A percentile compares a stretch with the other conserved stretches of the same genome.
Evolutionary conservation across 805 yeast species (phyloP).

Genomic region (Spathaspora girioi): DNA sequence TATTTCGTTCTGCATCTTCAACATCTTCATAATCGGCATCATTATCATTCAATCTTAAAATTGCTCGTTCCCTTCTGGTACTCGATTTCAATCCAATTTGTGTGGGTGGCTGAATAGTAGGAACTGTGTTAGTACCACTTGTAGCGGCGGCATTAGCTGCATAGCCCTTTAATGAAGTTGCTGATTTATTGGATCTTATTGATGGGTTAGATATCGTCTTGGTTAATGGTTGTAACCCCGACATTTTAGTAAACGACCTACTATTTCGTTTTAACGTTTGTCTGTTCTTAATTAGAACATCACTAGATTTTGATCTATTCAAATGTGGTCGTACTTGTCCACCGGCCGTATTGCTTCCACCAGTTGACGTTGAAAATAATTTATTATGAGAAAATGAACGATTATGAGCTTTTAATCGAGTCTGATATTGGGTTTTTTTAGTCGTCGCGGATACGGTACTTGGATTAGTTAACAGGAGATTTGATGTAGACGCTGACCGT

Average conservation of each 20-base stretch:
- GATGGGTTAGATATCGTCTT: conserved; percentile 29
- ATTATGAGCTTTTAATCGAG: conserved; percentile 13
- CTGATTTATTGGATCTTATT: conserved; percentile 28
- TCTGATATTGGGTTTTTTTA: conserved; percentile 2
- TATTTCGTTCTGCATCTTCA: conserved; percentile 13
- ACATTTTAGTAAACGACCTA: conserved; percentile 33
- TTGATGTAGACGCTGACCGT: conserved; percentile 7
- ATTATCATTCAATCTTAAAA: conserved; percentile 34
- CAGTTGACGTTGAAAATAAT: conserved; percentile 7
- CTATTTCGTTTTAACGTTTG: conserved; percentile 26
- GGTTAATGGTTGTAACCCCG: conserved; percentile 35
- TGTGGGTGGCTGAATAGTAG: conserved; percentile 1
- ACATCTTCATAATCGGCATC: conserved; percentile 37
- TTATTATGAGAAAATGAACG: conserved; percentile 28
- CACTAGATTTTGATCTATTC: conserved; percentile 39
- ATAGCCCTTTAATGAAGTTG: conserved; percentile 27
- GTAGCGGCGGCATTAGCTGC: neutral
- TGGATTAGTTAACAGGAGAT: conserved; percentile 1
- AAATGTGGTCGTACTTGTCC: conserved; percentile 25
- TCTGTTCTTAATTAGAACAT: conserved; percentile 28
- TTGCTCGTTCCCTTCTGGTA: conserved; percentile 35
- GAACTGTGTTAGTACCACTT: neutral
- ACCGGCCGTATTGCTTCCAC: neutral
- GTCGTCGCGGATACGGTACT: neutral
- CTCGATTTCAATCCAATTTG: conserved; percentile 32